Evolutionary conservation across 257 asterid species (phyloP).

Genomic region (Solanum virginianum): DNA sequence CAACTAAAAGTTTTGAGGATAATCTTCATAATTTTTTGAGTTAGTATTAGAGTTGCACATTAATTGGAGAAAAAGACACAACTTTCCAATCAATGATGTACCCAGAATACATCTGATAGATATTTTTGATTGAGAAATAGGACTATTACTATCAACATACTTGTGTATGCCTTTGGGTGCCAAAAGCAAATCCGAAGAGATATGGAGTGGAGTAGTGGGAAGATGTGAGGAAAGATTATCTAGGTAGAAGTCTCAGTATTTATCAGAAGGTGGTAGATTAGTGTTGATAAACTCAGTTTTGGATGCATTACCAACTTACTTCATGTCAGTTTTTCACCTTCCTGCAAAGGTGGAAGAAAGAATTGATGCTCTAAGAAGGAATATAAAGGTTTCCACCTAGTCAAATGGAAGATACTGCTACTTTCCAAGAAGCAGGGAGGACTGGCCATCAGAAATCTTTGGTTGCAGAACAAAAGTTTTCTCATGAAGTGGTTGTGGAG

Average conservation of each 20-base stretch:
- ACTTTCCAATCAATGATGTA: background rate
- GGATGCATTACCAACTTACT: background rate
- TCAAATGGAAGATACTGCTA: too few species aligned
- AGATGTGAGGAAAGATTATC: background rate
- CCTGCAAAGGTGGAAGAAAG: background rate
- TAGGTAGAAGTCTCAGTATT: background rate
- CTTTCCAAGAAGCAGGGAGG: too few species aligned
- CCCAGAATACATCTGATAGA: background rate
- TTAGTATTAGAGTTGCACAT: background rate
- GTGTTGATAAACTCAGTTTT: background rate
- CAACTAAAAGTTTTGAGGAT: background rate
- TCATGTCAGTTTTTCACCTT: background rate
- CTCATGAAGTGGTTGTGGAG: too few species aligned
- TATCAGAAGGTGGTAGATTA: background rate
- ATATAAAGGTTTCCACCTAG: too few species aligned
- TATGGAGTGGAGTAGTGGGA: background rate
- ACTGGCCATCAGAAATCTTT: too few species aligned
- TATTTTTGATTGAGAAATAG: background rate
- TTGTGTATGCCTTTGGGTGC: background rate
- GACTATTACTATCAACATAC: background rate
- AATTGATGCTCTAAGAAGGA: background rate
- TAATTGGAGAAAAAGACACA: background rate
- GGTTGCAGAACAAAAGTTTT: too few species aligned
- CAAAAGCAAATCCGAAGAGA: background rate
- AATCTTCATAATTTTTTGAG: background rate